Evolutionary conservation across 164 flowering plant genomes (phyloP), one percentile per base, ranked within the genome.

Genomic region (Saururus chinensis): DNA sequence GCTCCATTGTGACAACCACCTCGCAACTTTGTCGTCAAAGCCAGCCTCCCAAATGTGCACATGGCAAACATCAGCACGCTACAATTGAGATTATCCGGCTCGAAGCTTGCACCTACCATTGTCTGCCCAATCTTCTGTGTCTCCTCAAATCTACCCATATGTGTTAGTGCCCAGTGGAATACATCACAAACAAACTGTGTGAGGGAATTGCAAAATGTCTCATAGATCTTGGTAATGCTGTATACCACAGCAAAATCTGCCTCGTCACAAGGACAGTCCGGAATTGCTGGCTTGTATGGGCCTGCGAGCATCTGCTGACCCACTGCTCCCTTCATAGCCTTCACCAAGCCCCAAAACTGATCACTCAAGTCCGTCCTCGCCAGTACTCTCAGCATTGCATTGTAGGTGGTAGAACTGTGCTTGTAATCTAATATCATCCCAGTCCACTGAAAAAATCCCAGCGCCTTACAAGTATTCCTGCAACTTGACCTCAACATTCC

Each of bases 271-370:
- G 51, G 20, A 63, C 95, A 85, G 37, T 87, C 83, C 51, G 76
- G 79, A 40, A 51, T 57, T 3, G 87, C 77, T 40, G 93, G 95
- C 72, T 79, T 83, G 66, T 75, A 88, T 0, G 84, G 90, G 16
- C 95, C 82, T 73, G 85, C 92, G 89, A 89, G 84, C 99, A 95
- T 91, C 61, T 79, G 63, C 76, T 91, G 86, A 77, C 80, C 82
- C 45, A 91, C 93, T 0, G 88, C 86, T 62, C 87, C 97, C 52
- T 79, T 82, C 73, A 86, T 61, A 89, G 81, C 84, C 70, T 76
- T 81, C 51, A 88, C 66, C 67, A 78, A 64, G 20, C 57, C 63
- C 99, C 97, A 88, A 64, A 95, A 91, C 68, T 85, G 84, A 25
- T 26, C 66, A 26, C 83, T 71, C 0, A 84, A 81, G 21, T 82